Percentiles rank a stretch among this genome's conserved stretches.
These are phyloP conservation scores for Leptographium flavum DNA, from an alignment of 2,329 filamentous ascomycete species.

Conservation along the genomic window DNA sequence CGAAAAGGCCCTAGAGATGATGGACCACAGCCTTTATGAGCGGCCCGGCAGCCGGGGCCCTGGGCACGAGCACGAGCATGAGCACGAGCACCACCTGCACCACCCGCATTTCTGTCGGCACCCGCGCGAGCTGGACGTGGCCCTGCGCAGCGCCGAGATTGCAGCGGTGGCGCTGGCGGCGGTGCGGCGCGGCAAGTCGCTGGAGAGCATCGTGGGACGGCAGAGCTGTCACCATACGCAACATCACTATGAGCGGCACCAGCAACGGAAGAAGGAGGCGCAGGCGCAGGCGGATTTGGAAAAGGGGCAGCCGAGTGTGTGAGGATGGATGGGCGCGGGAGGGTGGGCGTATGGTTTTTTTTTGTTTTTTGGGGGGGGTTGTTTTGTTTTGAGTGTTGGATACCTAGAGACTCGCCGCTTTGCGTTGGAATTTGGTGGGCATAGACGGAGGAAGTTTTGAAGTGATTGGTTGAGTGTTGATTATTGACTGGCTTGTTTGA, in stretches of 20 bases:
- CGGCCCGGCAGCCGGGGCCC: neutral
- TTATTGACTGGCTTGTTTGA: too few species aligned
- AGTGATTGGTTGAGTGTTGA: too few species aligned
- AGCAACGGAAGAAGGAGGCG: neutral
- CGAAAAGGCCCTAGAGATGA: too few species aligned
- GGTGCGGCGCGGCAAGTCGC: conserved; percentile 26
- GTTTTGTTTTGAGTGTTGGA: too few species aligned
- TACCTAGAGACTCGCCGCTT: too few species aligned
- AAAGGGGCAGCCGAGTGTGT: too few species aligned
- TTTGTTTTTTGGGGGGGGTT: too few species aligned
- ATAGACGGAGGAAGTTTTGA: too few species aligned
- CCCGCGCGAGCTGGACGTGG: conserved; percentile 25
- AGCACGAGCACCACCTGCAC: neutral
- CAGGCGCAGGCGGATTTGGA: neutral
- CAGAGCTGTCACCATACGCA: conserved; percentile 5
- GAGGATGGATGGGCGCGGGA: too few species aligned
- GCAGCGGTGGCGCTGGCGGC: conserved; percentile 31
- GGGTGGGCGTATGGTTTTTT: too few species aligned
- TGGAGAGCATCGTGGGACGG: conserved; percentile 19
- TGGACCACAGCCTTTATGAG: too few species aligned
- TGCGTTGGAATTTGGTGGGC: too few species aligned
- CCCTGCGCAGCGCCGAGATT: conserved; percentile 34
- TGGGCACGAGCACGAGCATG: neutral
- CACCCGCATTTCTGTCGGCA: conserved; percentile 6
- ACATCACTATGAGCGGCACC: neutral